Conservation (phyloP, 2,329 filamentous ascomycete genomes). For the Colletotrichum scovillei region DNA sequence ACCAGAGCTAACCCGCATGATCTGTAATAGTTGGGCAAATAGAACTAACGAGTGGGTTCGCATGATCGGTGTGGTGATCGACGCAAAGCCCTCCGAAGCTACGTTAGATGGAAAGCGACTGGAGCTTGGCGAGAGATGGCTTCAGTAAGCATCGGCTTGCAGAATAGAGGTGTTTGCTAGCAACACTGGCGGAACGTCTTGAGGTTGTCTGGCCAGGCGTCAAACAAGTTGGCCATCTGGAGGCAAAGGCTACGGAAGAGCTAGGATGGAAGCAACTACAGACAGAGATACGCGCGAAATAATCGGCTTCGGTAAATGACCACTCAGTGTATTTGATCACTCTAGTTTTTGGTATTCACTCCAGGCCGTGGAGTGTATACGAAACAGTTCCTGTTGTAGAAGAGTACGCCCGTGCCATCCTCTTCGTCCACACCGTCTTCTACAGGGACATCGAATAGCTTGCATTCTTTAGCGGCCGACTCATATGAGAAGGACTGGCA, state of each 20-base stretch:
- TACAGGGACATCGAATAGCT: neutral
- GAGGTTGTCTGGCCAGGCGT: no score
- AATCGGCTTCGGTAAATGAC: no score
- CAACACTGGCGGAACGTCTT: no score
- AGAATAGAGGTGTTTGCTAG: neutral
- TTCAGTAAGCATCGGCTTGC: neutral
- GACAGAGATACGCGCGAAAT: no score
- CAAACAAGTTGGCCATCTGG: no score
- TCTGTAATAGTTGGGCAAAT: slow-evolving; percentile 2
- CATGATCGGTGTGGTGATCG: slow-evolving; percentile 4
- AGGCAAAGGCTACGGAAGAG: no score
- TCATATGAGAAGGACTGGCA: neutral
- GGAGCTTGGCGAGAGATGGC: slow-evolving; percentile 8
- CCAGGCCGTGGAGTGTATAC: neutral
- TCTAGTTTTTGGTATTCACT: neutral
- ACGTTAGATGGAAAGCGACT: neutral
- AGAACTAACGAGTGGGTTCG: slow-evolving; percentile 1
- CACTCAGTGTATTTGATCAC: neutral
- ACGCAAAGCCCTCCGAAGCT: slow-evolving; percentile 1
- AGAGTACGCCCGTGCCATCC: neutral
- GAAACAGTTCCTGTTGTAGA: neutral
- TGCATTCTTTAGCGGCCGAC: neutral
- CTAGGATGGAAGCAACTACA: no score
- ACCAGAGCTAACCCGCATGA: neutral
- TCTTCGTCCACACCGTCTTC: neutral